Percentiles rank a stretch among this genome's conserved stretches.
phyloP scores from a whole-genome alignment of 306 rosid species.

The Corylus avellana region DNA sequence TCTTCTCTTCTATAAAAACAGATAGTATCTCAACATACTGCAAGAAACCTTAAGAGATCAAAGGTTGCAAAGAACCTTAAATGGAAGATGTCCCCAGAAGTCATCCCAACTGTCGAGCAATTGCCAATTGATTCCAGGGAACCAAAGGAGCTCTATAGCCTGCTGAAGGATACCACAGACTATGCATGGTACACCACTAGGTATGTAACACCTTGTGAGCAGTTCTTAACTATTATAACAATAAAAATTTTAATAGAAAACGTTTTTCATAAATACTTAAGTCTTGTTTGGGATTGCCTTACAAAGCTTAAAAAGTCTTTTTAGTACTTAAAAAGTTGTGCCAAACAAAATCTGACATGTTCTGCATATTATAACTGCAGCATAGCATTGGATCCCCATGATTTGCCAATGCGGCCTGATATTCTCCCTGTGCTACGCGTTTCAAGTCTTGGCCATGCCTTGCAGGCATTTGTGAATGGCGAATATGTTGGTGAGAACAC shows the following conservation, averaged over 20 bases:
- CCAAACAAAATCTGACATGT: neutral
- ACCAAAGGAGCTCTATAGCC: slow-evolving; percentile 63
- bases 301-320: too few relatives aligned
- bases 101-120: slow-evolving; percentile 42
- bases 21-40: slow-evolving; percentile 79
- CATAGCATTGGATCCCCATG: slow-evolving; percentile 45
- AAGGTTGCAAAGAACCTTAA: slow-evolving; percentile 39
- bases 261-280: too few relatives aligned
- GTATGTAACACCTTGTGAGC: slow-evolving; percentile 33
- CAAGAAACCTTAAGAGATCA: slow-evolving; percentile 53
- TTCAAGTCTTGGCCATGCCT: slow-evolving; percentile 73
- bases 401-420: slow-evolving; percentile 46
- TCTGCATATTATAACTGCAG: slow-evolving; percentile 36
- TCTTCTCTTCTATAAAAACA: slow-evolving; percentile 20
- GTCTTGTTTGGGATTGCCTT: too few relatives aligned
- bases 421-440: slow-evolving; percentile 52
- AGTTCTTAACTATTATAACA: neutral
- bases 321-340: too few relatives aligned
- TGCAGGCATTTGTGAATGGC: slow-evolving; percentile 63
- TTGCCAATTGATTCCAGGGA: neutral
- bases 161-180: slow-evolving; percentile 75
- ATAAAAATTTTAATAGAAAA: neutral
- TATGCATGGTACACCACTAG: slow-evolving; percentile 85
- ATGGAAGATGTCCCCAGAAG: slow-evolving; percentile 66
- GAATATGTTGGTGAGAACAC: slow-evolving; percentile 58